These are phyloP conservation scores for Komagataella ulmi DNA, from an alignment of 805 yeast genomes.

Conservation along the genomic window DNA sequence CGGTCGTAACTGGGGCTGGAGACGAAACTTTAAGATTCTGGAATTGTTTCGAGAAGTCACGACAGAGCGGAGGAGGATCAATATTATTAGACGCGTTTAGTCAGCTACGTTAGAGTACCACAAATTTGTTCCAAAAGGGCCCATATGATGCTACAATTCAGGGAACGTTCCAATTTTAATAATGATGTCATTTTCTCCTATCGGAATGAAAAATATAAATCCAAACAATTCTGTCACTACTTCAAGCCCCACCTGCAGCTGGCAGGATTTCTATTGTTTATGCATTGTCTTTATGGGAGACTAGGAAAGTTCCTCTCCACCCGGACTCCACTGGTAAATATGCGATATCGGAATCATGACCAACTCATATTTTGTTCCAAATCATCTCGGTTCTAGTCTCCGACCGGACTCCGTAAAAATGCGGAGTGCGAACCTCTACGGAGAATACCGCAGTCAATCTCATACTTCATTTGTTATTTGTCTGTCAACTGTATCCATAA, in stretches of 20 bases:
- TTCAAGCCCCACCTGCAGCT: neutral
- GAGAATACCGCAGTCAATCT: neutral
- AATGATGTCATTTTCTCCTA: neutral
- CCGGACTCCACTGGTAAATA: neutral
- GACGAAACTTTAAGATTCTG: slow-evolving; percentile 94
- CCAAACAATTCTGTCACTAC: neutral
- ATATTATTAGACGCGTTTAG: slow-evolving; percentile 62
- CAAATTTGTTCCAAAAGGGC: neutral
- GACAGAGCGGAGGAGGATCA: slow-evolving; percentile 43
- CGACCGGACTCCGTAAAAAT: neutral
- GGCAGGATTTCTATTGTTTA: neutral
- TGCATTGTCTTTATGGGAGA: neutral
- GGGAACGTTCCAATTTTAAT: neutral
- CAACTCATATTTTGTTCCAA: neutral
- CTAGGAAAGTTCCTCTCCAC: neutral
- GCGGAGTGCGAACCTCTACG: neutral
- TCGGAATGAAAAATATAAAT: neutral
- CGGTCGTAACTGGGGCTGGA: slow-evolving; percentile 97
- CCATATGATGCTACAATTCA: neutral
- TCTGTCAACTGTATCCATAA: neutral
- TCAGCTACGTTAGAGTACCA: slow-evolving; percentile 39
- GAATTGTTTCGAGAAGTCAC: slow-evolving; percentile 80
- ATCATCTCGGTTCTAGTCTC: neutral
- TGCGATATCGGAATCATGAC: neutral
- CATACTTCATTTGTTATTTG: neutral